Evolutionary conservation across 108 stramenopile species (phyloP).

Genomic region (Skeletonema marinoi): DNA sequence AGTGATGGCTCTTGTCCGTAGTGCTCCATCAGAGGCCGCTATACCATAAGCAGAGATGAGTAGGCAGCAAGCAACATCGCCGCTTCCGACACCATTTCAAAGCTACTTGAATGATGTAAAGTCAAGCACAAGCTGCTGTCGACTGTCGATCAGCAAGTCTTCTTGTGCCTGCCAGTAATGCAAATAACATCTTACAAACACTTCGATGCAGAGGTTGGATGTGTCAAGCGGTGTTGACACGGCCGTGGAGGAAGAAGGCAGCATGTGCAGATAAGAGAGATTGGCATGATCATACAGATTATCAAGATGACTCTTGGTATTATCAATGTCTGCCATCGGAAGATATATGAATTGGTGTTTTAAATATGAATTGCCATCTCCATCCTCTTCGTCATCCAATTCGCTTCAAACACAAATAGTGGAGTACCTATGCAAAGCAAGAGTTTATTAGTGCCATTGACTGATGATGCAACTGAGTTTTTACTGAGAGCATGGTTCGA

Average conservation of each 20-base stretch:
- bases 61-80: not conserved
- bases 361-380: constrained; percentile 1
- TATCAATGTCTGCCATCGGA: constrained; percentile 22
- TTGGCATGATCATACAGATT: not conserved
- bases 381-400: not conserved
- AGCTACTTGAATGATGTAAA: constrained; percentile 24
- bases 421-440: constrained; percentile 3
- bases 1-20: no score
- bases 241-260: constrained; percentile 5
- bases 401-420: constrained; percentile 2
- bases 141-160: constrained; percentile 36
- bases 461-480: constrained; percentile 23
- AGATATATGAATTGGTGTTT: constrained; percentile 20
- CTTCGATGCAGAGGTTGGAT: constrained; percentile 27
- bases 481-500: constrained; percentile 12
- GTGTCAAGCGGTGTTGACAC: constrained; percentile 18
- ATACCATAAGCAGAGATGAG: not conserved
- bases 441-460: constrained; percentile 32
- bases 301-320: not conserved
- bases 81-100: not conserved
- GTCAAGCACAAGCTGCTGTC: constrained; percentile 21
- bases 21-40: no score
- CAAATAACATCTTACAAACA: constrained; percentile 11
- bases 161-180: constrained; percentile 13
- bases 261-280: not conserved